Evolutionary conservation across 352 stramenopile genomes (phyloP), one percentile per base, ranked within the genome.

Genomic region (Aphanomyces euteiches): DNA sequence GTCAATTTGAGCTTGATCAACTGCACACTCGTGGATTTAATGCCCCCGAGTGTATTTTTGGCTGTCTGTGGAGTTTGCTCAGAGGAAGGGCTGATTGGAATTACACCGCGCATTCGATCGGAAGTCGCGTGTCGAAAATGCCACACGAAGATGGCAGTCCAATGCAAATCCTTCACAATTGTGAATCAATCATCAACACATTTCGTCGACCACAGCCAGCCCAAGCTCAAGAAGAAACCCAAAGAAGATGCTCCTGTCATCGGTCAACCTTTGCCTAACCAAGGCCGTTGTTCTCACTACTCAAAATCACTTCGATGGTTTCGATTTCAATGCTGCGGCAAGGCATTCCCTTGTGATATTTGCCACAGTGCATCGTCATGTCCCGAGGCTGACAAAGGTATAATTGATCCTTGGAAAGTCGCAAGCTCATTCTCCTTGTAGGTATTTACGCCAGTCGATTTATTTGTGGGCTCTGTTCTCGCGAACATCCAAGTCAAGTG

Each of bases 311-410:
- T 81, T 15, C 85, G 87, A 5, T 94, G 87, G 87, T 92, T 94
- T 72, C 80, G 85, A 21, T 94, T 94, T 72, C 87, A 92, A 65
- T 94, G 87, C 75, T 94, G 87, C 50, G 85, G 85, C 21, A 92
- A 91, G 64, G 78, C 79, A 10, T 91, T 92, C 61, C 80, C 85
- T 0, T 94, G 87, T 56, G 87, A 94, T 67, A 84, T 93, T 21
- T 94, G 87, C 59, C 87, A 94, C 67, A 83, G 90, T 59, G 76
- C 77, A 15, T 91, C 82, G 61, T 78, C 90, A 43, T 92, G 85
- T n/a, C 71, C 66, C 5, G 68, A 89, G 56, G 85, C 87, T 12
- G 90, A 87, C 60, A 72, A 84, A 41, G 54, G 54, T 58, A n/a
- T n/a, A n/a, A 53, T 53, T n/a, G 13, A 53, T 53, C 13, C n/a